Base-by-base conservation (phyloP, 257 asterid genomes). In the Rubia yunnanensis region DNA sequence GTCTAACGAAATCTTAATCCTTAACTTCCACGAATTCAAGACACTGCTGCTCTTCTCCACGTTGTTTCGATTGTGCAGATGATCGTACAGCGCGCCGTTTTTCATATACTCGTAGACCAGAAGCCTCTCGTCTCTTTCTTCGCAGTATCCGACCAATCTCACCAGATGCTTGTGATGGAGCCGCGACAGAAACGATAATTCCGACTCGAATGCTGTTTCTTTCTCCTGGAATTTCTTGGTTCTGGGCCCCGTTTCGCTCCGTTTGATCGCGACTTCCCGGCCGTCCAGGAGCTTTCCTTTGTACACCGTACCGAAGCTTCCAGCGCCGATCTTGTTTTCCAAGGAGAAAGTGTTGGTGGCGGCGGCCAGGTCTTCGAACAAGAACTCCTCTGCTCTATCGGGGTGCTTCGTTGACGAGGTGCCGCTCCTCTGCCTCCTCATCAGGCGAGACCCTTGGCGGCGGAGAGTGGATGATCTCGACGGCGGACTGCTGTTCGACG, bases 111-210 rank as follows among this genome's bases (percentile, higher is more conserved):
- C 96, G 11, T 91, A 91, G 7, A 91, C 97, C 54, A 91, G 68
- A 8, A 91, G 81, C 76, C 95, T 72, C 46, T 91, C 97, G 1
- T 91, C 97, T 66, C 81, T 65, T 62, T 91, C 96, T 32, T 91
- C 91, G 18, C 97, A 91, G 44, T 57, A 91, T 2, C 97, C 96
- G 7, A 91, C 84, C 5, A 88, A 72, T 56, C 91, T 69, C 53
- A 91, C 97, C 74, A 91, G 65, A 69, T 91, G 97, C 78, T 91
- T 91, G 84, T 91, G 97, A 65, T 91, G 97, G n/a, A 91, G 84
- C 17, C 97, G 78, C 0, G 97, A 88, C 73, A 91, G 54, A 79
- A 88, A 91, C 0, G 89, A 86, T 5, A 91, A 68, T 72, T 91
- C 96, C 3, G 92, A 86, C 2, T 91, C 96, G n/a, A 91, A 91